phyloP scores from a whole-genome alignment of 2,329 filamentous ascomycete genomes.

The Epicoccum sorghinum region DNA sequence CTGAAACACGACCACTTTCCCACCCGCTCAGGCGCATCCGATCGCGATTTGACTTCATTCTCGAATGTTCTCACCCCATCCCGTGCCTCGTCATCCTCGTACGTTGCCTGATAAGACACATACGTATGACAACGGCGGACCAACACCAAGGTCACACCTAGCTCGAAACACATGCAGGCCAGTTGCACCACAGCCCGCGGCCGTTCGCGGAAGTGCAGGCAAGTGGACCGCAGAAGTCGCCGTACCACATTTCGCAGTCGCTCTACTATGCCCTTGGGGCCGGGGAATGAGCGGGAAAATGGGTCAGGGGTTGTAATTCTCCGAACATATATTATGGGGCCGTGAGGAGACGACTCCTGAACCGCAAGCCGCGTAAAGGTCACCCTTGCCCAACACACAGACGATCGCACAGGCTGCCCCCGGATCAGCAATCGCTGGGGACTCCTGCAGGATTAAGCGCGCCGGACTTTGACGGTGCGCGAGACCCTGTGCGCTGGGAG shows the following conservation, averaged over 20 bases:
- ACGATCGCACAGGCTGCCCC: conserved; percentile 3
- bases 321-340: conserved; percentile 2
- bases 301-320: conserved; percentile 9
- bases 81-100: conserved; percentile 8
- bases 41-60: neutral
- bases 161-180: neutral
- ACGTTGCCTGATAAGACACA: neutral
- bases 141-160: neutral
- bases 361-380: neutral
- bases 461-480: neutral
- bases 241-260: neutral
- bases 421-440: conserved; percentile 9
- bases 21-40: neutral
- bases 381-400: neutral
- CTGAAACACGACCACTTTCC: neutral
- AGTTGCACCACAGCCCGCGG: neutral
- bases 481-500: neutral
- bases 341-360: neutral
- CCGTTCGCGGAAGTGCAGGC: conserved; percentile 6
- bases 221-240: conserved; percentile 1
- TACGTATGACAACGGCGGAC: neutral
- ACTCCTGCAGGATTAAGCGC: conserved; percentile 10
- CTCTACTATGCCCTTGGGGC: neutral
- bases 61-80: neutral
- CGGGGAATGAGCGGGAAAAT: neutral